These are phyloP conservation scores for Macrophomina pseudophaseolina DNA, from an alignment of 2,329 filamentous ascomycete genomes.

Conservation along the genomic window DNA sequence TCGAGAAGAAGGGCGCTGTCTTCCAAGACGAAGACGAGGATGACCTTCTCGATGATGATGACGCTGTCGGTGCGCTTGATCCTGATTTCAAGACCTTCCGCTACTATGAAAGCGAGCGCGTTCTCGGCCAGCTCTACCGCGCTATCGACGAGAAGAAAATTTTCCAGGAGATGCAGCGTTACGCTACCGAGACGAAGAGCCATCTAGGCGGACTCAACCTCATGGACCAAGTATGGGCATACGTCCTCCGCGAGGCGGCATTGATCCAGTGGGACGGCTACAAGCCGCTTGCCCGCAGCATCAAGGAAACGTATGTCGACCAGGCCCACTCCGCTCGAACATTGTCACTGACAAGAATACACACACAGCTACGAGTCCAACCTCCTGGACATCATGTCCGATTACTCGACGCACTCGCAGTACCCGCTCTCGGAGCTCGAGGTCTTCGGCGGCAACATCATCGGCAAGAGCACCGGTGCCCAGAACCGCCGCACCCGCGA, in stretches of 20 bases:
- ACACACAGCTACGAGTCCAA: constrained; percentile 58
- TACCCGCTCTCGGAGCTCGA: constrained; percentile 41
- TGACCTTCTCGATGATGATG: constrained; percentile 36
- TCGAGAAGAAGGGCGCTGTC: constrained; percentile 40
- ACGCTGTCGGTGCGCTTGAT: constrained; percentile 37
- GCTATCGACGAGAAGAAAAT: constrained; percentile 74
- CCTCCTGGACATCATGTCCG: constrained; percentile 55
- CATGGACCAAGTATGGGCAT: constrained; percentile 45
- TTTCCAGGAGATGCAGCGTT: constrained; percentile 43
- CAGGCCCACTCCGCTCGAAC: not conserved
- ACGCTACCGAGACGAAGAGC: constrained; percentile 27
- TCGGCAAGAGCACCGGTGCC: constrained; percentile 54
- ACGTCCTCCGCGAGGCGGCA: constrained; percentile 47
- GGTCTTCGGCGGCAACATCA: constrained; percentile 63
- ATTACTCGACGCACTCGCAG: constrained; percentile 36
- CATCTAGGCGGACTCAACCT: constrained; percentile 30
- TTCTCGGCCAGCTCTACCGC: constrained; percentile 73
- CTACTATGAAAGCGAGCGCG: constrained; percentile 72
- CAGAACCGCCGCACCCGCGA: constrained; percentile 39
- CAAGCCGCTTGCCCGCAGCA: constrained; percentile 46
- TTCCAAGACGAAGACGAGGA: constrained; percentile 36
- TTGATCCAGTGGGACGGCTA: constrained; percentile 48
- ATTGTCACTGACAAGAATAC: constrained; percentile 3
- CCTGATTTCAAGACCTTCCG: constrained; percentile 42
- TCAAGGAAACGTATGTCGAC: constrained; percentile 52